Conservation (phyloP, 495 filamentous ascomycete species). For the Penicillium subrubescens region DNA sequence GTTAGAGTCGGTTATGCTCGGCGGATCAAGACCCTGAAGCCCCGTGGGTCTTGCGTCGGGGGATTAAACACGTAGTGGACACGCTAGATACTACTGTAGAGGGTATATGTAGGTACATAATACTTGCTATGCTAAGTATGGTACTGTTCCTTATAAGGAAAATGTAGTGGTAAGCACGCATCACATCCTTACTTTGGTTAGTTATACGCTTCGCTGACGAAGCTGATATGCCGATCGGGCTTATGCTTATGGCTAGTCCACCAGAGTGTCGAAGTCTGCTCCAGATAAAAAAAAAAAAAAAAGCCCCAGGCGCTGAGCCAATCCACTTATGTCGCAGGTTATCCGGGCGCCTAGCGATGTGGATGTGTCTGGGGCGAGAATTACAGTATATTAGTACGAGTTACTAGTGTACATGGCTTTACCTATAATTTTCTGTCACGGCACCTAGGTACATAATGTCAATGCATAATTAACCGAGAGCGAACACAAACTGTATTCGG, state of each 20-base stretch:
- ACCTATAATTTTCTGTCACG: neutral
- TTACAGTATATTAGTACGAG: neutral
- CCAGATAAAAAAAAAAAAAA: neutral
- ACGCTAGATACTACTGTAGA: neutral
- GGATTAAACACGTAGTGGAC: neutral
- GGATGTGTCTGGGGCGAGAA: neutral
- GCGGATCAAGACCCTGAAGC: neutral
- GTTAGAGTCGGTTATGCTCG: neutral
- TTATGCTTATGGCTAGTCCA: neutral
- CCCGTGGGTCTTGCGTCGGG: slow-evolving; percentile 1
- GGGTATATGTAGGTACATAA: no score
- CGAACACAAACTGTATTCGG: neutral
- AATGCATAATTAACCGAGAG: neutral
- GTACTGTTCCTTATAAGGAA: neutral
- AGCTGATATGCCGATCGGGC: neutral
- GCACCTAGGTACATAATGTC: neutral
- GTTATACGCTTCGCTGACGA: neutral
- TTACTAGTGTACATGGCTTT: neutral
- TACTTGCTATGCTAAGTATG: neutral
- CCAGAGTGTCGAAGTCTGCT: neutral
- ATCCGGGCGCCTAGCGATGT: neutral
- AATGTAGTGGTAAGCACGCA: neutral
- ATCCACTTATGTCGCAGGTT: neutral
- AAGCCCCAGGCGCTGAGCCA: neutral
- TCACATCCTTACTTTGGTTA: neutral